Evolutionary conservation across 2,329 filamentous ascomycete species (phyloP).

Genomic region (Thermoascus crustaceus): DNA sequence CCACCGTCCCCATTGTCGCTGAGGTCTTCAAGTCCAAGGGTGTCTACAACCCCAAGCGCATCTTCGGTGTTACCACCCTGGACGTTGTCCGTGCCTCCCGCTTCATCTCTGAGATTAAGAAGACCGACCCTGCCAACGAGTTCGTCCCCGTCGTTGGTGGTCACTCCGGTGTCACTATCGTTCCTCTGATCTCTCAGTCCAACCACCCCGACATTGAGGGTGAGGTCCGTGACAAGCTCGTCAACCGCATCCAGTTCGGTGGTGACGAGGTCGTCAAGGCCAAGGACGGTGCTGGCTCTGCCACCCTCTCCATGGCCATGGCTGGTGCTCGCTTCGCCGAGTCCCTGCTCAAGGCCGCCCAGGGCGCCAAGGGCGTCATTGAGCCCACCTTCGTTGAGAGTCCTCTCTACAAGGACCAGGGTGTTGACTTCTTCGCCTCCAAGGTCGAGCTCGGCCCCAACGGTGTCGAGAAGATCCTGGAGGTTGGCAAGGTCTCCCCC

Average conservation of each 20-base stretch:
- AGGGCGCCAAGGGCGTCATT: slow-evolving; percentile 89
- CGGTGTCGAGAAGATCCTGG: slow-evolving; percentile 88
- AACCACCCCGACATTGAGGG: slow-evolving; percentile 75
- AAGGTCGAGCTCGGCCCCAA: slow-evolving; percentile 92
- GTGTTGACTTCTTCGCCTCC: slow-evolving; percentile 93
- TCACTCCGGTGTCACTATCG: slow-evolving; percentile 97
- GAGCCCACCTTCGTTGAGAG: slow-evolving; percentile 97
- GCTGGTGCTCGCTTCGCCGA: slow-evolving; percentile 81
- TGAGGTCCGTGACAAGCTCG: slow-evolving; percentile 63
- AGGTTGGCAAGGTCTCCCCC: slow-evolving; percentile 74
- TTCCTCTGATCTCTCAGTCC: slow-evolving; percentile 93
- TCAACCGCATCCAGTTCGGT: slow-evolving; percentile 96
- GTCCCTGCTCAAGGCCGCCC: slow-evolving; percentile 81
- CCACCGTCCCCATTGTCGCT: slow-evolving; percentile 92
- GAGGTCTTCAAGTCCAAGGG: slow-evolving; percentile 93
- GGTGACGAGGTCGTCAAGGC: slow-evolving; percentile 99
- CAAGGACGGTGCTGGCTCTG: slow-evolving; percentile 95
- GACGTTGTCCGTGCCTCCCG: slow-evolving; percentile 95
- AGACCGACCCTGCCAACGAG: slow-evolving; percentile 82
- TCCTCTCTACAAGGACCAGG: slow-evolving; percentile 97
- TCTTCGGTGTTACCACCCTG: slow-evolving; percentile 98
- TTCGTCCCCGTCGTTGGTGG: slow-evolving; percentile 93
- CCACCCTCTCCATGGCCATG: slow-evolving; percentile 98
- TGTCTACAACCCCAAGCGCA: slow-evolving; percentile 98
- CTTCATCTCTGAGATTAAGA: slow-evolving; percentile 94